Base-by-base conservation (phyloP, 2,329 filamentous ascomycete species). In the Pyrenophora graminea region DNA sequence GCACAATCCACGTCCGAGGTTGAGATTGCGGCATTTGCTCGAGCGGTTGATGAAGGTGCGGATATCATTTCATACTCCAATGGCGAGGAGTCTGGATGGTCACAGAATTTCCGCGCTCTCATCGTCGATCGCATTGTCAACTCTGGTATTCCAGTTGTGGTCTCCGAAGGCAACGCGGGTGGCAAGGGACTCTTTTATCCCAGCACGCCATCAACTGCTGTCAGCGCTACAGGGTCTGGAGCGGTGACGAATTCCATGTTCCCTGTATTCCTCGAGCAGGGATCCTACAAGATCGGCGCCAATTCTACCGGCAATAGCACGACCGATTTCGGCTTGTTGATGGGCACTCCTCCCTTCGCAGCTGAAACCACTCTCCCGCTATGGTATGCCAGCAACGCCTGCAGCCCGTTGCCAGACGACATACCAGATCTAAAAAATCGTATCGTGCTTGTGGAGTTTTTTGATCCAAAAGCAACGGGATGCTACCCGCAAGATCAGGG, bases 361-460 rank as follows among this genome's bases (percentile, higher is more conserved):
- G 43, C 37, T 6, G 59, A 66, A 6, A 42, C 45, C 6, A 60
- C 52, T 17, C 53, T 63, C 12, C 53, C 45, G 10, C 38, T 64
- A 3, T 73, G 76, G 42, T 70, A 79, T 25, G 56, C 72, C 0
- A 74, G 79, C 33, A 78, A 82, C 54, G 83, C 74, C 9, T 88
- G 85, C 62, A 64, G 75, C 2, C 68, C 80, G 6, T 77, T 80
- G 33, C 81, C 83, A 2, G 76, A 71, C 12, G 73, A 76, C 52
- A 84, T 81, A 0, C 82, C 84, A 1, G 80, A 86, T 57, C 74
- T 89, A 13, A 80, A 79, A 38, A 74, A 74, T 19, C 75, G 80
- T 42, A 80, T 88, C 32, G 83, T 85, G 3, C 45, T 61, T 18
- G 23, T 61, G 40, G 41, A 59, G 27, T 61, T 43, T 19, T 39